Evolutionary conservation across 108 stramenopile genomes (phyloP), one percentile per base, ranked within the genome.

Genomic region (Nitzschia sp.): DNA sequence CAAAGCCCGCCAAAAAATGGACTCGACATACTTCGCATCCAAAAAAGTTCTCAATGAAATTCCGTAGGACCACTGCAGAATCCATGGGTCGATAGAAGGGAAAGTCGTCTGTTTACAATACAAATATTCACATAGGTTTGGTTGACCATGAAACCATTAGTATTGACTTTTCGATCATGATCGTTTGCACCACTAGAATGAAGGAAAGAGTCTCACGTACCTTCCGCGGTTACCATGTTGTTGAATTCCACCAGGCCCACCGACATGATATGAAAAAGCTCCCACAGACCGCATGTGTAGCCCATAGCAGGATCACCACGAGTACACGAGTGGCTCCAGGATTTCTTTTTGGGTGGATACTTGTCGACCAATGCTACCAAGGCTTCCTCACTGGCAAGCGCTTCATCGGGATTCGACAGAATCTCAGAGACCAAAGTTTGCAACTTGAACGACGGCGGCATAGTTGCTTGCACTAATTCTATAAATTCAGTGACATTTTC

Each of bases 271-370:
- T 95, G 94, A 66, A 95, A 92, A 19, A 95, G 60, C 29, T 89
- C 68, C 94, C 94, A 95, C 9, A 95, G 45, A 28, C 94, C 94
- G 70, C 94, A 95, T 0, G 94, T 92, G 57, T 92, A 92, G 23
- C 91, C 90, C 26, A 63, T 66, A 21, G 64, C 63, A 19, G 59
- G 13, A 22, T 66, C 58, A 2, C 71, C 76, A 0, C 72, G 69
- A 21, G 76, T 66, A 78, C 85, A 87, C 38, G 58, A 33, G 16
- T 36, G 38, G 25, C 66, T 81, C 85, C 82, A 87, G 29, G 26
- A 19, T 44, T 72, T 64, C 29, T 36, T 48, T 16, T 36, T 38
- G 28, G 72, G 57, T 28, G 72, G 68, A 26, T 71, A 54, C 38
- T 65, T 38, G 45, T 75, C 58, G n/a, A 84, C 58, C 35, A 89